Base-by-base conservation (phyloP, 495 filamentous ascomycete genomes). In the Pseudoneurospora amorphoporcata region DNA sequence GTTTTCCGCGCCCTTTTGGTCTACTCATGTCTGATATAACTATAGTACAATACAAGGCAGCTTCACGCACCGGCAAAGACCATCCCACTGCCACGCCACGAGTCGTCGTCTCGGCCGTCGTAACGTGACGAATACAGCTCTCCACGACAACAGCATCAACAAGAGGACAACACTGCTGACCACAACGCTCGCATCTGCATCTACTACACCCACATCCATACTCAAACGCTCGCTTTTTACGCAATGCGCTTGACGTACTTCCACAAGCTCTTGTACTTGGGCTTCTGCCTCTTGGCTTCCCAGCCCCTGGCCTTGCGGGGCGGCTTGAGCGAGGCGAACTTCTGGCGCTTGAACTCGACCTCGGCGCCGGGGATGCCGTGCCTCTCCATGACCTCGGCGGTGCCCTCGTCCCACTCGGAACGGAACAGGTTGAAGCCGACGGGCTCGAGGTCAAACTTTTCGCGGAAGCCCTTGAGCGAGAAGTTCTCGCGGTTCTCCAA, bases 341-440 rank as follows among this genome's bases (percentile, higher is more conserved):
- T 91, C 84, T 91, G 90, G 79, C 89, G 87, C 83, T 89, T 91
- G 80, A 95, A 94, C 84, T 97, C 92, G 71, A 97, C 78, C 77
- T 97, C 91, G 71, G 90, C 89, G 23, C 92, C 92, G 43, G 87
- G 85, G 70, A 94, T 84, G 70, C 88, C 90, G 72, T 92, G 88
- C 79, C 90, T 83, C 79, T 88, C 83, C 95, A 99, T 98, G 71
- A 99, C 92, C 43, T 85, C 89, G 72, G 87, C 88, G 42, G 91
- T 99, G 70, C 88, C 86, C 47, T 93, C 92, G 79, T 99, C 95
- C 93, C 94, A 99, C 73, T 90, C 81, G 74, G 87, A 90, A 73
- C 95, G 89, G 89, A 97, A 99, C 76, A 99, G 82, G 79, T 87
- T 90, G 41, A 92, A 90, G 70, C 95, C 95, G 43, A 97, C 90